A percentile compares a stretch with the other conserved stretches of the same genome.
Evolutionary conservation across 495 filamentous ascomycete genomes (phyloP).

Genomic region (Penicillium maclennaniae): DNA sequence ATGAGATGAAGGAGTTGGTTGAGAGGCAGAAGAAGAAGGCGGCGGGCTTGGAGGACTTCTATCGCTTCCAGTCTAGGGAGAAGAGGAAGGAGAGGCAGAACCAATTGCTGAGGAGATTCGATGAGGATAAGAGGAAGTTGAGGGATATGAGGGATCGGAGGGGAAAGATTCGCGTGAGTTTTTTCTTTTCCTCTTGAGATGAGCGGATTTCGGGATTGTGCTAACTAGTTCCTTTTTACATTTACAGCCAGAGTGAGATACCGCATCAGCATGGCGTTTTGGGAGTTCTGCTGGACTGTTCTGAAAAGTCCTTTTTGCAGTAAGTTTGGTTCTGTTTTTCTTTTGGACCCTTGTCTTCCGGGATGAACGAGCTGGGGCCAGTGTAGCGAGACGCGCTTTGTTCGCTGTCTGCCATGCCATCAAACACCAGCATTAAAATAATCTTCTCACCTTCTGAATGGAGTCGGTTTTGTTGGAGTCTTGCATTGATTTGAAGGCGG

Average conservation of each 20-base stretch:
- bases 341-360: conserved; percentile 6
- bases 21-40: conserved; percentile 71
- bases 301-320: conserved; percentile 9
- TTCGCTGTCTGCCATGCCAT: conserved; percentile 46
- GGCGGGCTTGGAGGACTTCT: conserved; percentile 72
- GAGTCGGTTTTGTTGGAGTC: neutral
- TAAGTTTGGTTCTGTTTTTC: conserved; percentile 12
- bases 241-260: conserved; percentile 42
- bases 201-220: neutral
- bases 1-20: conserved; percentile 68
- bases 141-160: conserved; percentile 48
- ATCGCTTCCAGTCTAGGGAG: conserved; percentile 89
- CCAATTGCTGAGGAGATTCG: conserved; percentile 55
- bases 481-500: conserved; percentile 1
- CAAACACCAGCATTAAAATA: conserved; percentile 46
- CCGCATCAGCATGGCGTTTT: conserved; percentile 27
- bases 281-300: conserved; percentile 15
- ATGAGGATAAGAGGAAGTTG: conserved; percentile 53
- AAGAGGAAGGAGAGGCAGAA: conserved; percentile 77
- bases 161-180: conserved; percentile 46
- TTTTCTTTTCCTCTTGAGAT: neutral
- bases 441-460: conserved; percentile 53
- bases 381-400: conserved; percentile 44
- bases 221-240: neutral
- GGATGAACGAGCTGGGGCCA: conserved; percentile 58